Conservation (phyloP, 352 stramenopile species). For the Phytophthora multivora region DNA sequence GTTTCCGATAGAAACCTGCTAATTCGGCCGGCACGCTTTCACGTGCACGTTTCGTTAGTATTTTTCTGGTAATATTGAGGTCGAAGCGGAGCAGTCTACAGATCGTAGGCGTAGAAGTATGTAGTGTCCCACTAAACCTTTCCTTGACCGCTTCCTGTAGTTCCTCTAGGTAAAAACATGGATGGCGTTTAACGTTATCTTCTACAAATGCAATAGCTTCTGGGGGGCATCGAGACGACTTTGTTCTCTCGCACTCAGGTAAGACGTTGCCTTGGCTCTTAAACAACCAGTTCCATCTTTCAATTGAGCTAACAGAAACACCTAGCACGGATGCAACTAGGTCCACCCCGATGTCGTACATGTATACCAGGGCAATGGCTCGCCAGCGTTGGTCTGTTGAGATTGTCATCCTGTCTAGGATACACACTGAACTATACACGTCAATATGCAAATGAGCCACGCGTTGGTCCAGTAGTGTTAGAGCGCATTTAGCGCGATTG, state of each 20-base stretch:
- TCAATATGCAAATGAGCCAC: background rate
- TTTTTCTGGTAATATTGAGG: conserved; percentile 4
- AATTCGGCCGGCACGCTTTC: conserved; percentile 2
- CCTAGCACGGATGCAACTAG: background rate
- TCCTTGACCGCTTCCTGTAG: background rate
- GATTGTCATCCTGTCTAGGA: background rate
- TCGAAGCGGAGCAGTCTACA: conserved; percentile 2
- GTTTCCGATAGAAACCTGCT: conserved; percentile 1
- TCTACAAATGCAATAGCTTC: background rate
- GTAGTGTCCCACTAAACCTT: background rate
- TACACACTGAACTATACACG: background rate
- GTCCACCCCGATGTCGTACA: background rate
- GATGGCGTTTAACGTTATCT: background rate
- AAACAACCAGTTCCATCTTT: background rate
- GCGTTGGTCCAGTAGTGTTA: no score
- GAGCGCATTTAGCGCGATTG: background rate
- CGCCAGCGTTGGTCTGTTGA: background rate
- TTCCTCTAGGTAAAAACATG: conserved; percentile 14
- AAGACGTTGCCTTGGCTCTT: background rate
- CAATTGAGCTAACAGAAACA: conserved; percentile 5
- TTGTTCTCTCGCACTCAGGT: background rate
- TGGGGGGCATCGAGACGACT: background rate
- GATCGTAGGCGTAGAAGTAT: conserved; percentile 1
- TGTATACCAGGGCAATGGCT: background rate
- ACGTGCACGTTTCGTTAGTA: conserved; percentile 1